A percentile compares a stretch with the other conserved stretches of the same genome.
These are phyloP conservation scores for Lachnellula subtilissima DNA, from an alignment of 2,329 filamentous ascomycete genomes.

Conservation along the genomic window DNA sequence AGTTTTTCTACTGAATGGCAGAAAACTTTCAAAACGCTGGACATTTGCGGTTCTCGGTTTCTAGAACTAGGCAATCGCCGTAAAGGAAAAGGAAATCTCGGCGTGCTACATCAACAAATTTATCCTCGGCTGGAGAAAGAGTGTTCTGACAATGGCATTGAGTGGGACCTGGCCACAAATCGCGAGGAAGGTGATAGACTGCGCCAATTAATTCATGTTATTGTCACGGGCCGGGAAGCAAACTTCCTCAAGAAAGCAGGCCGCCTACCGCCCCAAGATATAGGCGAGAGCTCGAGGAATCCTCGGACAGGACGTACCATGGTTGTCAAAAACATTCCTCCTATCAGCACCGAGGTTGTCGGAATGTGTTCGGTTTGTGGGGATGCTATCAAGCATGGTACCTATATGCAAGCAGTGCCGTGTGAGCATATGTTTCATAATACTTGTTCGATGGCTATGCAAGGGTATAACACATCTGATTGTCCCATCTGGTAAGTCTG, in stretches of 20 bases:
- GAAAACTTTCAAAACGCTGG: slow-evolving; percentile 78
- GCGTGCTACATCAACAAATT: slow-evolving; percentile 89
- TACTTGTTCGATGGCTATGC: neutral
- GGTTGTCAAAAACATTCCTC: neutral
- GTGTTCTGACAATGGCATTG: slow-evolving; percentile 68
- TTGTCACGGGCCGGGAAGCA: slow-evolving; percentile 65
- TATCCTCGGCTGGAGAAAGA: slow-evolving; percentile 79
- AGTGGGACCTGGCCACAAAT: slow-evolving; percentile 76
- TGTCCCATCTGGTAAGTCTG: neutral
- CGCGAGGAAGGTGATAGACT: slow-evolving; percentile 85
- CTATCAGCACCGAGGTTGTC: neutral
- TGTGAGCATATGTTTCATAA: neutral
- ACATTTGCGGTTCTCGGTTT: slow-evolving; percentile 78
- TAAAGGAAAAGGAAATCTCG: slow-evolving; percentile 77
- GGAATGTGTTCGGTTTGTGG: neutral
- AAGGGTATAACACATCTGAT: neutral
- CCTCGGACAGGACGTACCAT: neutral
- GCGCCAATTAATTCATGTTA: slow-evolving; percentile 75
- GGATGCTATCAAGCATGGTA: neutral
- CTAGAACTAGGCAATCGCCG: slow-evolving; percentile 79
- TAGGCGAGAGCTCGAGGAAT: neutral
- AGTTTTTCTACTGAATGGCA: slow-evolving; percentile 95
- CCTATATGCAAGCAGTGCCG: neutral
- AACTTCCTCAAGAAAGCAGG: slow-evolving; percentile 39
- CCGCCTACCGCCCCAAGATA: slow-evolving; percentile 1